A percentile compares a stretch with the other conserved stretches of the same genome.
These are phyloP conservation scores for Blastomyces gilchristii DNA, from an alignment of 2,329 filamentous ascomycete species.

Conservation along the genomic window DNA sequence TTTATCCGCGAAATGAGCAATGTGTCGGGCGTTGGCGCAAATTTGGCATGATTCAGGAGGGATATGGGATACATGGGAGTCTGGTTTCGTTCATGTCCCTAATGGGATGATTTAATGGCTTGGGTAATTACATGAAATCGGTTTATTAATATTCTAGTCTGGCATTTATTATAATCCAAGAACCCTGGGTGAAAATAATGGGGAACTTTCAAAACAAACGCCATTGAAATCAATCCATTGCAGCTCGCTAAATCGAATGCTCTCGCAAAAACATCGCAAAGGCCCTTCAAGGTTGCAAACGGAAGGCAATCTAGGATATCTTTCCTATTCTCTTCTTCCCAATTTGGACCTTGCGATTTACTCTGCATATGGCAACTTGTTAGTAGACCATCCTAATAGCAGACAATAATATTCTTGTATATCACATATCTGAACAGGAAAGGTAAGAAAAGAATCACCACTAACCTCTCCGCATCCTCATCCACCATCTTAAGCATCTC, in stretches of 20 bases:
- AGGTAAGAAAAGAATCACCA: slow-evolving; percentile 13
- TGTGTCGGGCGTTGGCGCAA: not conserved
- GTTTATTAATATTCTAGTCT: not conserved
- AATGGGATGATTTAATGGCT: not conserved
- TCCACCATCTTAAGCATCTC: slow-evolving; percentile 49
- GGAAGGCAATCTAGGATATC: slow-evolving; percentile 30
- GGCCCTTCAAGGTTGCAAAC: slow-evolving; percentile 5
- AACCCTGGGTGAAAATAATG: not conserved
- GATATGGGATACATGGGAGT: not conserved
- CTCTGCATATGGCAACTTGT: slow-evolving; percentile 18
- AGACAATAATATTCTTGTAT: not conserved
- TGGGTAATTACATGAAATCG: not conserved
- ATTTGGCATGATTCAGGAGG: not conserved
- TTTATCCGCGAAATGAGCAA: slow-evolving; percentile 17
- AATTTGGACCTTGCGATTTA: slow-evolving; percentile 39
- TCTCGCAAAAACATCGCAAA: not conserved
- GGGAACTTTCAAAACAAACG: not conserved
- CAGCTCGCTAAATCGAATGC: slow-evolving; percentile 1
- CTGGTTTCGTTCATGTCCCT: not conserved
- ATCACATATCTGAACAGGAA: not conserved
- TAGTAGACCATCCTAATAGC: not conserved
- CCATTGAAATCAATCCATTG: too few relatives aligned
- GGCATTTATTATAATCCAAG: not conserved
- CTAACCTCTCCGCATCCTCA: slow-evolving; percentile 46
- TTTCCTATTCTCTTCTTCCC: slow-evolving; percentile 39